These are phyloP conservation scores for sorghum (Sorghum bicolor) DNA, from an alignment of 176 grass and related monocot genomes.

Conservation along the genomic window DNA sequence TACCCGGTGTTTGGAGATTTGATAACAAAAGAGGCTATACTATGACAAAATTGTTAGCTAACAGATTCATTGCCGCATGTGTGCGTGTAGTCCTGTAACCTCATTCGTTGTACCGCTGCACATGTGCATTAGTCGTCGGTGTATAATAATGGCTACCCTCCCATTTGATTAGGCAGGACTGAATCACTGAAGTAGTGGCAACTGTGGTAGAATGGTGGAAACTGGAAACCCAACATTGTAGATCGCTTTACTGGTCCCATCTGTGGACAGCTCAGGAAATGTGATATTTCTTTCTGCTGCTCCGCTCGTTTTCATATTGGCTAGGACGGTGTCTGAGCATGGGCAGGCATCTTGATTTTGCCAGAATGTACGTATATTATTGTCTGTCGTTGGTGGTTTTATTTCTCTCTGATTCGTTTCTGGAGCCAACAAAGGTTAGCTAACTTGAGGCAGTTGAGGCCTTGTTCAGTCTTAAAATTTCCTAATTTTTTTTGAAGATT, in stretches of 20 bases:
- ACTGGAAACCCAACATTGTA: background rate
- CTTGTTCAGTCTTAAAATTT: no score
- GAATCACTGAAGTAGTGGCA: background rate
- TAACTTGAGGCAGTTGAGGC: background rate
- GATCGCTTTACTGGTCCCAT: background rate
- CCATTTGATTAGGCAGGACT: slow-evolving; percentile 31
- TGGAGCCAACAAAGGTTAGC: background rate
- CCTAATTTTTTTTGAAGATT: no score
- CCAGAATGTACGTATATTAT: no score
- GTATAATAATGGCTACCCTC: slow-evolving; percentile 13
- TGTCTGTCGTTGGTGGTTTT: background rate
- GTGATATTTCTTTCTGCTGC: background rate
- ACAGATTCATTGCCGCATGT: slow-evolving; percentile 40
- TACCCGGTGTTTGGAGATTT: slow-evolving; percentile 11
- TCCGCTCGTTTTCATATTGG: background rate
- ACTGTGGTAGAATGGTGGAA: background rate
- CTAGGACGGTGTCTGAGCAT: background rate
- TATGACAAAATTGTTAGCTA: slow-evolving; percentile 24
- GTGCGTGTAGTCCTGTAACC: slow-evolving; percentile 22
- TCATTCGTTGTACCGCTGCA: slow-evolving; percentile 10
- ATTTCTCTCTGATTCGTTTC: background rate
- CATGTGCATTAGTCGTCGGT: slow-evolving; percentile 17
- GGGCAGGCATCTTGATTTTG: background rate
- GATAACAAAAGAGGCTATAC: slow-evolving; percentile 24
- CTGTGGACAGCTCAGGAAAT: background rate